phyloP scores from a whole-genome alignment of 805 yeast genomes.

The Naumovozyma dairenensis region DNA sequence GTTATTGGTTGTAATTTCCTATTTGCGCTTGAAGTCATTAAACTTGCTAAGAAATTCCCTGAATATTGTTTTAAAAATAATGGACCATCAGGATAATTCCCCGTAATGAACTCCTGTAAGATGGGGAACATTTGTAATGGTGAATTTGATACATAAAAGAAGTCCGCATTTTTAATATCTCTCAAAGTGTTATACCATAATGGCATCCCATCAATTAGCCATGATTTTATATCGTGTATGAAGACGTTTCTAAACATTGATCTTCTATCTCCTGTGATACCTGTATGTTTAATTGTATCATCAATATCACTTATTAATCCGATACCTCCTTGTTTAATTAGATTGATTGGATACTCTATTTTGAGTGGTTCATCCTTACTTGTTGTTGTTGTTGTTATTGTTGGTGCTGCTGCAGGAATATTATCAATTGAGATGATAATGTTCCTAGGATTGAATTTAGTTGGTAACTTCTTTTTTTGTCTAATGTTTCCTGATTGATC shows the following conservation, averaged over 20 bases:
- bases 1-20: slow-evolving; percentile 61
- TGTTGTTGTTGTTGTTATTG: too few species aligned
- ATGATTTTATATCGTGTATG: slow-evolving; percentile 50
- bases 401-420: too few species aligned
- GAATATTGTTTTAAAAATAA: slow-evolving; percentile 78
- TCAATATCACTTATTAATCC: slow-evolving; percentile 86
- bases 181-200: slow-evolving; percentile 56
- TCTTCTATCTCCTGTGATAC: slow-evolving; percentile 80
- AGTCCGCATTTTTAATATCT: slow-evolving; percentile 36
- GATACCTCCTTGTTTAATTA: slow-evolving; percentile 36
- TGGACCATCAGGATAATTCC: slow-evolving; percentile 65
- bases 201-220: slow-evolving; percentile 66
- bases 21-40: slow-evolving; percentile 80
- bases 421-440: slow-evolving; percentile 18
- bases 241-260: slow-evolving; percentile 73
- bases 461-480: slow-evolving; percentile 39
- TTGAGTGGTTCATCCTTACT: slow-evolving; percentile 7
- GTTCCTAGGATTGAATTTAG: slow-evolving; percentile 46
- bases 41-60: slow-evolving; percentile 70
- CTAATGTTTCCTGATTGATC: slow-evolving; percentile 64
- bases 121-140: slow-evolving; percentile 83
- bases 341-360: slow-evolving; percentile 11
- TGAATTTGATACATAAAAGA: slow-evolving; percentile 91
- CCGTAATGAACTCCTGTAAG: slow-evolving; percentile 17
- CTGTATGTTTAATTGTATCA: slow-evolving; percentile 86